Conservation (phyloP, 352 stramenopile genomes). For the Phytophthora hibernalis region DNA sequence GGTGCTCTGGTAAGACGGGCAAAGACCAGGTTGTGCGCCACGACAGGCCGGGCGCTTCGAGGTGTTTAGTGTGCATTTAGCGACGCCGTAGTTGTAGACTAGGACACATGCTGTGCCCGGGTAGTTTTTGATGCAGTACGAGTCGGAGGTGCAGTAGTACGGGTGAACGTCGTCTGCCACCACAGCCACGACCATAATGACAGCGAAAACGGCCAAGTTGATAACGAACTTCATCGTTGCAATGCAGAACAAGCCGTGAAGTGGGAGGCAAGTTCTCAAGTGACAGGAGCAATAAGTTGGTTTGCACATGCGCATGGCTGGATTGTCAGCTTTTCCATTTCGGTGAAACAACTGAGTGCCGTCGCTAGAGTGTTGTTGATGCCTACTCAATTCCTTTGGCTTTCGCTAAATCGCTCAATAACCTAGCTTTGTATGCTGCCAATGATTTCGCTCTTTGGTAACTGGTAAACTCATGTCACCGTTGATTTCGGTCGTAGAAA, state of each 20-base stretch:
- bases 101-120: conserved; percentile 77
- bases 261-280: conserved; percentile 7
- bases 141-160: conserved; percentile 73
- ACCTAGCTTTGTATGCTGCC: background rate
- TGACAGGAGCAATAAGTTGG: background rate
- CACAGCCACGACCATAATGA: conserved; percentile 15
- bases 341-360: no score
- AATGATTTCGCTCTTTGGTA: conserved; percentile 4
- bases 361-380: no score
- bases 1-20: conserved; percentile 78
- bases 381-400: no score
- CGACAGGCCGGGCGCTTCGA: conserved; percentile 75
- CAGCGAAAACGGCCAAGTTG: conserved; percentile 32
- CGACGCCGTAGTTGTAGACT: conserved; percentile 79
- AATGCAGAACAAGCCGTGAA: background rate
- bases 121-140: conserved; percentile 74
- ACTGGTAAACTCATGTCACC: background rate
- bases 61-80: conserved; percentile 88
- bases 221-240: conserved; percentile 41
- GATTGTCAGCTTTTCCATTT: no score
- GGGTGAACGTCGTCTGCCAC: conserved; percentile 28
- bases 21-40: conserved; percentile 73
- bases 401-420: no score
- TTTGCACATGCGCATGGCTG: no score
- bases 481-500: no score